Base-by-base conservation (phyloP, 257 asterid species). In the Anisodus acutangulus region DNA sequence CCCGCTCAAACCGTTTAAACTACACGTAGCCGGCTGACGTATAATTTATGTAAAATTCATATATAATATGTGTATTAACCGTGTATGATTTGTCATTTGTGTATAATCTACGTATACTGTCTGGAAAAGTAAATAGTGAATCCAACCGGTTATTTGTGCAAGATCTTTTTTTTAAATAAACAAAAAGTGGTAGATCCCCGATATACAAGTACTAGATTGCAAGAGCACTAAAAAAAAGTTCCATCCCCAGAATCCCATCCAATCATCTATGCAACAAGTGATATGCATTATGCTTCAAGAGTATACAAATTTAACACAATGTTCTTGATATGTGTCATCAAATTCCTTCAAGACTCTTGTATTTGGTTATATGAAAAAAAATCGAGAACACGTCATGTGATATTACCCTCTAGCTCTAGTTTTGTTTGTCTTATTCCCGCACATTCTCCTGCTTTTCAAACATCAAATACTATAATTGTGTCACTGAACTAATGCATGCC, bases 261-360 rank as follows among this genome's bases (percentile, higher is more conserved):
- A 22, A 51, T 76, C 81, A 76, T 51, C 62, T 12, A 76, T 11
- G 81, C 63, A 51, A 51, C 47, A 51, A 76, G 81, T 51, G 45
- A 51, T 26, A 6, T 22, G 15, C 47, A 13, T 76, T 26, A 76
- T 49, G 63, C 47, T 76, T 19, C 63, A 76, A 51, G 47, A 76
- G 63, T 76, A 49, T 6, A 53, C 62, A 76, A 76, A 26, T 49
- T 51, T 53, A 51, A 76, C 8, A 76, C 3, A 1, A 19, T n/a
- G 26, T 51, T 70, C 16, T 76, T 26, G 45, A 51, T 22, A 51
- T 51, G 22, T 22, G 81, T 51, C 81, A 4, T 51, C 4, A 5
- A 1, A 76, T 51, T 51, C 81, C 81, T 76, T 51, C 62, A 49
- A 51, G 47, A 1, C 26, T 76, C 15, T 76, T 76, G 63, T 76